Evolutionary conservation across 306 rosid species (phyloP), one percentile per base, ranked within the genome.

Genomic region (Prunus padus): DNA sequence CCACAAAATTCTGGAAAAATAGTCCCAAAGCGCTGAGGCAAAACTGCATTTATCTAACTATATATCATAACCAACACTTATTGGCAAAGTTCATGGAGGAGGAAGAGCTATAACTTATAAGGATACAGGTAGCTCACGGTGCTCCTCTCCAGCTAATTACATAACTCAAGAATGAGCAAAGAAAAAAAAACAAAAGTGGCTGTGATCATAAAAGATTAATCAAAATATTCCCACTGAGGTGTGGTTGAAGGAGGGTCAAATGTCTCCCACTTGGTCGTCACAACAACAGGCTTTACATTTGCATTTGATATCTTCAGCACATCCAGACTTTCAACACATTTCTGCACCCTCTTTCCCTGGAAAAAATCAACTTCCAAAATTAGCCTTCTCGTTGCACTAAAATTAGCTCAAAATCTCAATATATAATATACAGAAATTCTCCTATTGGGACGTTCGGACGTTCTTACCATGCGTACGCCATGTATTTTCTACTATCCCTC

Each of bases 231-330:
- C 90, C 90, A 86, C 9, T 60, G 60, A 69, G 76, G 45, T 46
- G 81, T 81, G 74, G 83, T 61, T 16, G 82, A 64, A 16, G 86
- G 81, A 65, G 77, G 76, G 69, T 89, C 91, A 74, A 93, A 91
- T 10, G 88, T 88, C 81, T 91, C 97, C 98, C 97, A 93, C 76
- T 91, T 88, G 46, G 96, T 86, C 23, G 98, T 85, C 9, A 89
- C 91, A 65, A 89, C 82, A 0, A 77, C 84, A 45, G 89, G 87
- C 84, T 87, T 87, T 51, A 80, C 84, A 51, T 72, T 80, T 50
- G 91, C 91, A 81, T 93, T 93, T 67, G 87, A 80, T 59, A 84
- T 77, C 90, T 89, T 91, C 33, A 88, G 54, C 23, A 3, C 66
- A 75, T 93, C 98, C 72, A 93, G 84, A 5, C 76, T 84, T 82